Base-by-base conservation (phyloP, 371 early-diverging fungal genomes). In the Modicella reniformis region DNA sequence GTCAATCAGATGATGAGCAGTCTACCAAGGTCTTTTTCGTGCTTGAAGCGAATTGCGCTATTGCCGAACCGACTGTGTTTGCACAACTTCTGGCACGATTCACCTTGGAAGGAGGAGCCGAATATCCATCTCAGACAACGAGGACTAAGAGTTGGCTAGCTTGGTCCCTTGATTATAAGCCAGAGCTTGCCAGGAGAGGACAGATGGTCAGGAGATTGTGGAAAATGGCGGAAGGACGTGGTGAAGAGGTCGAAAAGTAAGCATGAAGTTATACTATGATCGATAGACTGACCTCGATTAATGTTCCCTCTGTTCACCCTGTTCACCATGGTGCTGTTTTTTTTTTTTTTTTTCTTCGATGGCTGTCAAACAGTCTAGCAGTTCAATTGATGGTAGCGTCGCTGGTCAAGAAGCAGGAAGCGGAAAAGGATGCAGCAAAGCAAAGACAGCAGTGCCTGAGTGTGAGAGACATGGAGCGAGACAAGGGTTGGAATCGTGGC, bases 181-280 rank as follows among this genome's bases (percentile, higher is more conserved):
- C 61, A 12, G 80, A 69, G 19, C 70, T 73, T n/a, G 54, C 40
- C 5, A 51, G 63, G 59, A 70, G 55, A 67, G 80, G 80, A 7
- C 55, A 64, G 2, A 66, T 79, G 63, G 41, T 66, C 17, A 64
- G 47, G 50, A 61, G 62, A 23, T 49, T 79, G 3, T 79, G 80
- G 80, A 66, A 29, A 32, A 41, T 70, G 6, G 74, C 70, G 17
- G 57, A 65, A 15, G 49, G 40, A 21, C 62, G 73, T 5, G 70
- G 67, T 1, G 70, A 70, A 17, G 72, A 69, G 10, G 66, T 72
- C 26, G 70, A 70, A 51, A 63, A 55, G 80, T 79, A 72, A n/a
- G 66, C 29, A 15, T 40, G 7, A 15, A 40, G 15, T 40, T 7
- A n/a, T n/a, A n/a, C n/a, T n/a, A n/a, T n/a, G n/a, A n/a, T n/a